Base-by-base conservation (phyloP, 2,329 filamentous ascomycete genomes). In the Zymoseptoria pseudotritici region DNA sequence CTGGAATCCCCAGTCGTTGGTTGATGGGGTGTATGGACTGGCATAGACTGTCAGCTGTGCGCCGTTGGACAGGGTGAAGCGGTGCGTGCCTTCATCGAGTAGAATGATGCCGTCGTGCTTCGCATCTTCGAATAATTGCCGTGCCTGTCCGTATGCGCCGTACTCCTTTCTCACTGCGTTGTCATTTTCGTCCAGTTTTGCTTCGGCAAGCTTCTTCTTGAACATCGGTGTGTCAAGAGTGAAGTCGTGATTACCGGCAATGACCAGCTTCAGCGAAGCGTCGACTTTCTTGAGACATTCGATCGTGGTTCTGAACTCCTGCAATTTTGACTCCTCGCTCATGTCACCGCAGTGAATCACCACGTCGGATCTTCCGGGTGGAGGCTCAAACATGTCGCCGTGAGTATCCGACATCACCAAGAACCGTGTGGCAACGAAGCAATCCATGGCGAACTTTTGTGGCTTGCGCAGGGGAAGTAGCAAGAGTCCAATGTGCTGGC, bases 211-310 rank as follows among this genome's bases (percentile, higher is more conserved):
- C 19, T 57, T 49, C 11, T 58, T 65, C 61, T 57, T 60, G 57
- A 31, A 70, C 50, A 56, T 61, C 4, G 53, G 17, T 7, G 7
- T 26, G 55, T 87, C 83, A 0, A 86, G 75, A 3, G 79, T 80
- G 51, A 84, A 74, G 66, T 86, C 84, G 71, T 87, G 84, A 66
- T 86, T 86, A 0, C 84, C 84, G 0, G 84, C 80, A 61, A 87
- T 86, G 20, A 86, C 79, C 22, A 87, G 74, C 66, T 86, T 87
- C 4, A 86, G 70, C 8, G 79, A 77, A 1, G 83, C 83, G 13
- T 81, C 72, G 42, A 82, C 77, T 0, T 66, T 65, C 11, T 72
- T 70, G 6, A 86, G 74, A 71, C 82, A 76, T 4, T 75, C 66
- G 13, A 84, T 66, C 2, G 79, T 77, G 10, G 66, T 61, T 29